Conservation (phyloP, 2,329 filamentous ascomycete genomes). For the Periconia digitata region DNA sequence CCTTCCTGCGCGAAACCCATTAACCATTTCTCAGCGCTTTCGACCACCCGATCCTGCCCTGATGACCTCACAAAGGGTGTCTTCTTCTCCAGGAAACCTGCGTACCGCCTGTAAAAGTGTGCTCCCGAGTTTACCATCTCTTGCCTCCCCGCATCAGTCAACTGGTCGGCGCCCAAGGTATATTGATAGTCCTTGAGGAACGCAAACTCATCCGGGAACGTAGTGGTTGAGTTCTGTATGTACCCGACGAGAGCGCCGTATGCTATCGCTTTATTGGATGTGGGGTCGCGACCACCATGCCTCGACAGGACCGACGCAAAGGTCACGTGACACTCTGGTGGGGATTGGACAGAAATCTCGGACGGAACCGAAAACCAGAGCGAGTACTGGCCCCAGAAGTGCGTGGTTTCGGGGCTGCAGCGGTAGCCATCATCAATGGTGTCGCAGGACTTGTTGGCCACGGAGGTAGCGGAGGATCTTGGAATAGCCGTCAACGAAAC, state of each 20-base stretch:
- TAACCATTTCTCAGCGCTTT: slow-evolving; percentile 75
- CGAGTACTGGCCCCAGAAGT: slow-evolving; percentile 84
- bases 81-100: slow-evolving; percentile 57
- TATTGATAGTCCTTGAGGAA: slow-evolving; percentile 76
- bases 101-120: slow-evolving; percentile 76
- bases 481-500: slow-evolving; percentile 13
- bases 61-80: slow-evolving; percentile 74
- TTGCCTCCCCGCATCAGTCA: slow-evolving; percentile 68
- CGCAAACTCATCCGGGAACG: slow-evolving; percentile 63
- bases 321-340: slow-evolving; percentile 69
- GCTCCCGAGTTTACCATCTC: slow-evolving; percentile 74
- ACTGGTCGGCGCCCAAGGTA: slow-evolving; percentile 66
- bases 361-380: slow-evolving; percentile 79
- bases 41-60: slow-evolving; percentile 69
- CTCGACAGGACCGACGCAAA: slow-evolving; percentile 82
- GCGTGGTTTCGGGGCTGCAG: slow-evolving; percentile 63
- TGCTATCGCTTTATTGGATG: slow-evolving; percentile 61
- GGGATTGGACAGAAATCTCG: slow-evolving; percentile 61
- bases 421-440: slow-evolving; percentile 60
- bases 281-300: slow-evolving; percentile 84
- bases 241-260: slow-evolving; percentile 67
- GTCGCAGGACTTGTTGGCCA: slow-evolving; percentile 50
- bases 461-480: slow-evolving; percentile 18
- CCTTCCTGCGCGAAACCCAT: slow-evolving; percentile 67
- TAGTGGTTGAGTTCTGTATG: slow-evolving; percentile 60